phyloP scores from a whole-genome alignment of 1,284 basidiomycete species.

The Fistulinella staudtii region DNA sequence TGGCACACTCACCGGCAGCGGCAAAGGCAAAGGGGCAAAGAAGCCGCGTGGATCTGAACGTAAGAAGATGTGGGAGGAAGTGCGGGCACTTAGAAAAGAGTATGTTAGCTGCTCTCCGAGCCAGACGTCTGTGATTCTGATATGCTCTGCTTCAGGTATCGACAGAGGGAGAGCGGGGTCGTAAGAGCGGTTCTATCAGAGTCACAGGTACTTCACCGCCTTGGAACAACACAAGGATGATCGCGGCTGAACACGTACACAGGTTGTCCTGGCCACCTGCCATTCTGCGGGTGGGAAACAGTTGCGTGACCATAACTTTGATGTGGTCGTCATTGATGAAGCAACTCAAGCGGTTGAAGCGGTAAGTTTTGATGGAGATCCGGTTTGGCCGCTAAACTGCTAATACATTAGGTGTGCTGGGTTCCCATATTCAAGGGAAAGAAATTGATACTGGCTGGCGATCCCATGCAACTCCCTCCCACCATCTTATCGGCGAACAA shows the following conservation, averaged over 20 bases:
- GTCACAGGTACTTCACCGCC: slow-evolving; percentile 52
- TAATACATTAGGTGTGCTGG: slow-evolving; percentile 96
- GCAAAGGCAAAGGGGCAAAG: slow-evolving; percentile 73
- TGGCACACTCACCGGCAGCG: slow-evolving; percentile 67
- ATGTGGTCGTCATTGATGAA: slow-evolving; percentile 93
- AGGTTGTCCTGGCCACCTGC: slow-evolving; percentile 90
- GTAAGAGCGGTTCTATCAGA: slow-evolving; percentile 75
- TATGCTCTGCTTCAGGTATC: slow-evolving; percentile 52
- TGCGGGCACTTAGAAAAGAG: slow-evolving; percentile 89
- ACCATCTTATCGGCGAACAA: slow-evolving; percentile 73
- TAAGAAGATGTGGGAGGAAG: slow-evolving; percentile 88
- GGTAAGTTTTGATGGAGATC: no score
- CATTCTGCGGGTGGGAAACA: slow-evolving; percentile 86
- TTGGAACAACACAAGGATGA: slow-evolving; percentile 46
- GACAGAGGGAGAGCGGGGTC: slow-evolving; percentile 82
- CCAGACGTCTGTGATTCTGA: neutral
- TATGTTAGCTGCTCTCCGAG: slow-evolving; percentile 29
- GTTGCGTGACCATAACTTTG: slow-evolving; percentile 73
- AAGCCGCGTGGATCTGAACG: slow-evolving; percentile 71
- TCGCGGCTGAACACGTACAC: neutral
- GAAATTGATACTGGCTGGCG: slow-evolving; percentile 86
- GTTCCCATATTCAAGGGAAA: slow-evolving; percentile 88
- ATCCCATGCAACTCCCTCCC: slow-evolving; percentile 90
- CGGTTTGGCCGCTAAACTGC: no score
- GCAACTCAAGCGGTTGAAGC: slow-evolving; percentile 96